Evolutionary conservation across 805 yeast genomes (phyloP), one percentile per base, ranked within the genome.

Genomic region (Wickerhamomyces pijperi): DNA sequence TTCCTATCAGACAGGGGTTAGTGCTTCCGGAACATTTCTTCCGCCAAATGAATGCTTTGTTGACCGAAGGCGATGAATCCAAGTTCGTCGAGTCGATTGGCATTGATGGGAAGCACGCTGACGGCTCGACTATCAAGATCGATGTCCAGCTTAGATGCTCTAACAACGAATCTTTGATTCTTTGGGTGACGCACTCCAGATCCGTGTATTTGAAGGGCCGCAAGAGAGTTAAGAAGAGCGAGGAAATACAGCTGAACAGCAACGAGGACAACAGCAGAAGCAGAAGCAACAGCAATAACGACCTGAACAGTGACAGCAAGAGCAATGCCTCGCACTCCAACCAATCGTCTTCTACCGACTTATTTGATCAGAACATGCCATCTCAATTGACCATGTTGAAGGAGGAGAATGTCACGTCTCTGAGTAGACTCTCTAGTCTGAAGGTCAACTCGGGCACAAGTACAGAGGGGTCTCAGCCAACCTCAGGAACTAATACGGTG

Each of bases 11-110:
- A 25, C 74, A 81, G 0, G 96, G 96, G 1, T 60, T 84, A 37
- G 95, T 88, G 0, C 62, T 88, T 12, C 94, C 97, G 0, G 97
- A 88, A 57, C 96, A 87, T 59, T 81, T 82, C 54, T 87, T 90
- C 61, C 70, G 97, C 45, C 77, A 78, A 46, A 67, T 76, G 64
- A 69, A 39, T 46, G 61, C 43, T 42, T 44, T 42, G 41, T 45
- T 42, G 28, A 47, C 45, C 48, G 60, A 56, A n/a, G 48, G 55
- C 23, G 71, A 65, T 36, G 70, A 70, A 19, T 76, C 72, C 6
- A 31, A 15, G 12, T 59, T 75, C 36, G 79, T 82, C 42, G 66
- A 68, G 21, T 79, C 87, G 2, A 65, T 70, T 18, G 94, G 94
- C 31, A 66, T 86, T 9, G 64, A 67, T 42, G 95, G 82, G 11